Evolutionary conservation across 768 basidiomycete genomes (phyloP).

Genomic region (Mycena epipterygia): DNA sequence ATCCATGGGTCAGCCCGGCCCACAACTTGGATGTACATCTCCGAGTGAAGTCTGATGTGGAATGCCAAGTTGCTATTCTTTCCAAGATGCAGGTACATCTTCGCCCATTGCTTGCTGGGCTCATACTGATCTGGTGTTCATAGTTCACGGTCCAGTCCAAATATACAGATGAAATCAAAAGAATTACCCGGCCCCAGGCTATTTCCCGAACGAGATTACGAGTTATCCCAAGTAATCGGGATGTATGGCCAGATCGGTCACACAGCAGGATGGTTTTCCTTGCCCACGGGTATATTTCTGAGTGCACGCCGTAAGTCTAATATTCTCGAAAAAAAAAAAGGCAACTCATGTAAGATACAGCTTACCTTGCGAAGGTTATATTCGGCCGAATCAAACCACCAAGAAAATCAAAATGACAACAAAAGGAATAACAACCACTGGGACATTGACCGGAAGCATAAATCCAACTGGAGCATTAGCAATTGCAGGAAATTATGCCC

Average conservation of each 20-base stretch:
- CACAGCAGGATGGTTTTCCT: slow-evolving; percentile 10
- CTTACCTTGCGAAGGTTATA: neutral
- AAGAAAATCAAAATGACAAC: neutral
- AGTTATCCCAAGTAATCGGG: neutral
- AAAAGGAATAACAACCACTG: neutral
- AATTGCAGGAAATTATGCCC: neutral
- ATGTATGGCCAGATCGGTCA: neutral
- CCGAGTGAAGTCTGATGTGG: neutral
- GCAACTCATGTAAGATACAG: neutral
- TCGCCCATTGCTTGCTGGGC: neutral
- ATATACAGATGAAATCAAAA: neutral
- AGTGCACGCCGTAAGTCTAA: neutral
- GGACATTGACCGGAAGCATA: neutral
- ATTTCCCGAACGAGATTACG: neutral
- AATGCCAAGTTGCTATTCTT: neutral
- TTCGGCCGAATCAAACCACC: neutral
- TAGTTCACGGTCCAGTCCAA: neutral
- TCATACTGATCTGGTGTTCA: neutral
- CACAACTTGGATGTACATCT: neutral
- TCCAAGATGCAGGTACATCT: neutral
- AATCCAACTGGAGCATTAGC: neutral
- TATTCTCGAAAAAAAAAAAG: too few species aligned
- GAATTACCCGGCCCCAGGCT: neutral
- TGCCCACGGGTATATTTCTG: neutral
- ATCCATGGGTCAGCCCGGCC: neutral